Evolutionary conservation across 495 filamentous ascomycete genomes (phyloP).

Genomic region (Lophiotrema nucula): DNA sequence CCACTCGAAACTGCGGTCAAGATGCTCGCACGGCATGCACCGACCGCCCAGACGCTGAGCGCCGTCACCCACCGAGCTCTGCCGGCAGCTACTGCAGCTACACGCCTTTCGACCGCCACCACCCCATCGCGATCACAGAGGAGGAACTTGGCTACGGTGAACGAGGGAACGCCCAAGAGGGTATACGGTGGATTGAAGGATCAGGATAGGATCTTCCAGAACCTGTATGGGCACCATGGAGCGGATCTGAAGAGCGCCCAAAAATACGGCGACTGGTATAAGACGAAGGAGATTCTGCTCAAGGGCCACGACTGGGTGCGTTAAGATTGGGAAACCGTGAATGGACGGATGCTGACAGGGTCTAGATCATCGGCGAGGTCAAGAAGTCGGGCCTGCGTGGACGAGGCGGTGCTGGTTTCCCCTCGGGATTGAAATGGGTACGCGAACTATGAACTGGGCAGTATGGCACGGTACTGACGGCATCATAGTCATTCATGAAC

Average conservation of each 20-base stretch:
- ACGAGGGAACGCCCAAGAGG: constrained; percentile 73
- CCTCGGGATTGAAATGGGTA: constrained; percentile 98
- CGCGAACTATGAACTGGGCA: constrained; percentile 19
- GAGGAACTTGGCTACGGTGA: constrained; percentile 81
- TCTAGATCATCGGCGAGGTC: constrained; percentile 87
- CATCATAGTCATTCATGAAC: constrained; percentile 92
- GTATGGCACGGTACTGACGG: background rate
- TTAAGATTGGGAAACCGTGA: background rate
- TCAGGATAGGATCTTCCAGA: constrained; percentile 98
- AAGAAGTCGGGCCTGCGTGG: constrained; percentile 94
- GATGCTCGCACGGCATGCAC: constrained; percentile 45
- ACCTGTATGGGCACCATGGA: constrained; percentile 90
- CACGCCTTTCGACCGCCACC: constrained; percentile 43
- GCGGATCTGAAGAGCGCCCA: constrained; percentile 88
- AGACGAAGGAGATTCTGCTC: constrained; percentile 94
- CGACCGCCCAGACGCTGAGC: constrained; percentile 49
- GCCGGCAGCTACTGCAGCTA: constrained; percentile 45
- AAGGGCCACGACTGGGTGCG: constrained; percentile 96
- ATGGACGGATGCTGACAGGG: constrained; percentile 4
- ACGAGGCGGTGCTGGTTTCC: constrained; percentile 95
- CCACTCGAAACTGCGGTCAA: constrained; percentile 23
- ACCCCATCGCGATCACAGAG: constrained; percentile 47
- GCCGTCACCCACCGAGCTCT: constrained; percentile 57
- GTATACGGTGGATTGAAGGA: constrained; percentile 84
- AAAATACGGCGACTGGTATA: constrained; percentile 99